phyloP scores from a whole-genome alignment of 1,284 basidiomycete genomes.

The Malassezia vespertilionis region DNA sequence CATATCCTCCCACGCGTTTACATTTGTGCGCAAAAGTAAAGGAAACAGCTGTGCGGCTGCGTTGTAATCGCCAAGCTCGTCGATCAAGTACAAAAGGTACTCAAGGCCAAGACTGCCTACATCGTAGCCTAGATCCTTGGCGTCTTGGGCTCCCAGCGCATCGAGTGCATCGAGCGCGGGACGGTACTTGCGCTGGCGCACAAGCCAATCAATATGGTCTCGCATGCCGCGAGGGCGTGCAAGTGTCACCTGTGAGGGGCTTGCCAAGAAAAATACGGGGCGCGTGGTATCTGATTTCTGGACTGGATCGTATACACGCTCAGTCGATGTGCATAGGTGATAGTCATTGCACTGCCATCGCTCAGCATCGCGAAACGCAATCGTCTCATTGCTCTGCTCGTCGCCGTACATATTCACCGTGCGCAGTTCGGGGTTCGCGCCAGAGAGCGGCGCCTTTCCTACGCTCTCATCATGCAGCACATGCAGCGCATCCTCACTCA shows the following conservation, averaged over 20 bases:
- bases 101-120: slow-evolving; percentile 50
- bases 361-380: slow-evolving; percentile 67
- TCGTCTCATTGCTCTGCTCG: slow-evolving; percentile 73
- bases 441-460: slow-evolving; percentile 62
- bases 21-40: slow-evolving; percentile 70
- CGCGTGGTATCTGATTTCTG: background rate
- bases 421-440: slow-evolving; percentile 83
- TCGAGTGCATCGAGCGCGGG: slow-evolving; percentile 81
- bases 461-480: slow-evolving; percentile 43
- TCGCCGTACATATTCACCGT: slow-evolving; percentile 81
- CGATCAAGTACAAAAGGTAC: slow-evolving; percentile 36
- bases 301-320: slow-evolving; percentile 13
- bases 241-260: slow-evolving; percentile 73
- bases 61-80: slow-evolving; percentile 58
- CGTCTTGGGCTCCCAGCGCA: slow-evolving; percentile 50
- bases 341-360: slow-evolving; percentile 90
- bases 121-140: slow-evolving; percentile 50
- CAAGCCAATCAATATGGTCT: slow-evolving; percentile 86
- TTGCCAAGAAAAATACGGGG: slow-evolving; percentile 62
- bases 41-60: slow-evolving; percentile 77
- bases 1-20: slow-evolving; percentile 83
- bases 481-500: slow-evolving; percentile 46
- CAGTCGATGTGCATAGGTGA: slow-evolving; percentile 52
- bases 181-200: slow-evolving; percentile 72
- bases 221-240: slow-evolving; percentile 72